Percentiles rank a stretch among this genome's conserved stretches.
phyloP scores from a whole-genome alignment of 1,139 yeast species.

The Taphrina confusa region DNA sequence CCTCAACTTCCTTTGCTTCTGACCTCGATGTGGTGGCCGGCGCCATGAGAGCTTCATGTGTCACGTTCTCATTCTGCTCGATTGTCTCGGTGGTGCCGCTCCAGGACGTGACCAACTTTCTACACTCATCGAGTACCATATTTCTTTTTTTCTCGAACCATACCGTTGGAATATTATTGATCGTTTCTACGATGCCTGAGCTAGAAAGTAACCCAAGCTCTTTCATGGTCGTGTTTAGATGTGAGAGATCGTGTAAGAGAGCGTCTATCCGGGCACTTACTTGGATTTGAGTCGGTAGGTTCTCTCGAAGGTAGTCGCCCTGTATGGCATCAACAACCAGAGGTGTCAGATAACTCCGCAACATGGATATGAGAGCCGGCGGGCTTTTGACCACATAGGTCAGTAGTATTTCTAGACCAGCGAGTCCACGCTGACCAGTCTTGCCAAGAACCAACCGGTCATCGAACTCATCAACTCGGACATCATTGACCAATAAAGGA shows the following conservation, averaged over 20 bases:
- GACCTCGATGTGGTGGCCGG: background rate
- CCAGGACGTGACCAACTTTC: constrained; percentile 12
- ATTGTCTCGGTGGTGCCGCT: constrained; percentile 7
- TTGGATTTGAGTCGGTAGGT: constrained; percentile 13
- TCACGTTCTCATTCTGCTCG: constrained; percentile 15
- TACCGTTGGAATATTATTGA: background rate
- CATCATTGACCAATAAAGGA: background rate
- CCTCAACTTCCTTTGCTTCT: background rate
- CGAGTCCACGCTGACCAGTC: background rate
- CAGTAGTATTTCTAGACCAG: background rate
- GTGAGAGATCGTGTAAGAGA: background rate
- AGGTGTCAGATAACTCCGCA: constrained; percentile 8
- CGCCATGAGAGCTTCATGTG: constrained; percentile 1
- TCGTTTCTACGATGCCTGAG: background rate
- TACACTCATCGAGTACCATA: background rate
- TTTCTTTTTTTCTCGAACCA: constrained; percentile 13
- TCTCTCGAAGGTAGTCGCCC: background rate
- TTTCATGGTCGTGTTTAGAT: background rate
- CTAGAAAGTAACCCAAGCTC: background rate
- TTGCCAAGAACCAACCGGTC: background rate
- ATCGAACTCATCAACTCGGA: background rate
- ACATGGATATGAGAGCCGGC: background rate
- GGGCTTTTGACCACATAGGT: background rate
- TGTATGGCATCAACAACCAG: background rate
- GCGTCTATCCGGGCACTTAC: constrained; percentile 11